Evolutionary conservation across 1,284 basidiomycete genomes (phyloP).

Genomic region (Garcileccinum viscosum): DNA sequence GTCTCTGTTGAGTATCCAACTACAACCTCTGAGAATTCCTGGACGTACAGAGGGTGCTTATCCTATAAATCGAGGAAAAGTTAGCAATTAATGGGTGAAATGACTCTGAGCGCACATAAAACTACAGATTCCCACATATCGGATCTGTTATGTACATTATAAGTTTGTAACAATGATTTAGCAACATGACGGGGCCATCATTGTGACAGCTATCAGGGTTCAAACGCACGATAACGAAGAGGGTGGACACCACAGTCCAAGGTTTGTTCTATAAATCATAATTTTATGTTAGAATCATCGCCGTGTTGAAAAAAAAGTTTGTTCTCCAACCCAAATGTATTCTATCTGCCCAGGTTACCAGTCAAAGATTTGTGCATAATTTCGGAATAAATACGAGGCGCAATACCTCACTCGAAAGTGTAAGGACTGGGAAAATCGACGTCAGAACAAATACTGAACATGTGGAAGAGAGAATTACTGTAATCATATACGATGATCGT

Average conservation of each 20-base stretch:
- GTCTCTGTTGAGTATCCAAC: too few species aligned
- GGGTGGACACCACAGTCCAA: neutral
- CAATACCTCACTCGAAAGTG: too few species aligned
- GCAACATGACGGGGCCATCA: neutral
- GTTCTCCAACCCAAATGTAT: neutral
- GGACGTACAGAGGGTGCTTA: neutral
- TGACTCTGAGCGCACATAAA: neutral
- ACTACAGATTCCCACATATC: neutral
- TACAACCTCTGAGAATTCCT: neutral
- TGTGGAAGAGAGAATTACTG: too few species aligned
- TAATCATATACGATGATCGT: too few species aligned
- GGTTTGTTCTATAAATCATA: neutral
- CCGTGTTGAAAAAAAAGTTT: neutral
- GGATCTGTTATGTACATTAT: neutral
- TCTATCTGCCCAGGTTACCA: too few species aligned
- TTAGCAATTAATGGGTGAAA: neutral
- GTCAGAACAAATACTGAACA: too few species aligned
- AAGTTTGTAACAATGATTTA: neutral
- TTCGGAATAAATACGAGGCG: too few species aligned
- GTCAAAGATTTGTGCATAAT: too few species aligned
- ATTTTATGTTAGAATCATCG: neutral
- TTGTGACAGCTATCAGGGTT: neutral
- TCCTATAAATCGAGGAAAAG: neutral
- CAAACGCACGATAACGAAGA: neutral
- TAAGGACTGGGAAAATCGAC: too few species aligned